phyloP scores from a whole-genome alignment of 345 rosid species.

The Jatropha curcas region DNA sequence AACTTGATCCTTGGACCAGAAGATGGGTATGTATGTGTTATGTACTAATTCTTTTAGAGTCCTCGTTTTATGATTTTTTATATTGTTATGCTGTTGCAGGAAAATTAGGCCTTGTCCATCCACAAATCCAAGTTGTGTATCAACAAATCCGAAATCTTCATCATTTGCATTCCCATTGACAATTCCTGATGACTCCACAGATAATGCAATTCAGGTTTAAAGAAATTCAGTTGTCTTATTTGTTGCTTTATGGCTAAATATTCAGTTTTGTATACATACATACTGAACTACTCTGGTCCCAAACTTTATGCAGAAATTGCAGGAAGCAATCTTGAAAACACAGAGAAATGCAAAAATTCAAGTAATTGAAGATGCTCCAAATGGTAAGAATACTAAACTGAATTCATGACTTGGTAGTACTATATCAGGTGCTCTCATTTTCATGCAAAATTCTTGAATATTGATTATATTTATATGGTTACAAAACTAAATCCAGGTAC shows the following conservation, averaged over 20 bases:
- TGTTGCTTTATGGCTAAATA: not conserved
- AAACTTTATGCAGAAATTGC: slow-evolving; percentile 48
- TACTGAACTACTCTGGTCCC: not conserved
- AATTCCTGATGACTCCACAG: slow-evolving; percentile 53
- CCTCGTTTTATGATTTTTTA: not conserved
- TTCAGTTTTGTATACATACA: not conserved
- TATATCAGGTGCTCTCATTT: not conserved
- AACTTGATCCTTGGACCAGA: slow-evolving; percentile 63
- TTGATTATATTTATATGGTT: not conserved
- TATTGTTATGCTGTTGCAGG: slow-evolving; percentile 36
- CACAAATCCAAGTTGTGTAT: slow-evolving; percentile 77
- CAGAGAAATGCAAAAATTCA: slow-evolving; percentile 66
- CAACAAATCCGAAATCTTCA: slow-evolving; percentile 88
- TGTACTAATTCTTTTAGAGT: too few species aligned
- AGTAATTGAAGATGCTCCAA: slow-evolving; percentile 62
- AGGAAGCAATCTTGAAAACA: slow-evolving; percentile 66
- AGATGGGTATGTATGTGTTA: slow-evolving; percentile 67
- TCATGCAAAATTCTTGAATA: not conserved
- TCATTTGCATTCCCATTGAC: slow-evolving; percentile 71
- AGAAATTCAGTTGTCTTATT: not conserved
- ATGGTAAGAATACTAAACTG: slow-evolving; percentile 42
- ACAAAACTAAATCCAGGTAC: slow-evolving; percentile 47
- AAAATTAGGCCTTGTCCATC: slow-evolving; percentile 94
- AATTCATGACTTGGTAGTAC: not conserved
- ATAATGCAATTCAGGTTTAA: slow-evolving; percentile 58